A percentile compares a stretch with the other conserved stretches of the same genome.
Evolutionary conservation across 495 filamentous ascomycete species (phyloP).

Genomic region (Tuber calosporum): DNA sequence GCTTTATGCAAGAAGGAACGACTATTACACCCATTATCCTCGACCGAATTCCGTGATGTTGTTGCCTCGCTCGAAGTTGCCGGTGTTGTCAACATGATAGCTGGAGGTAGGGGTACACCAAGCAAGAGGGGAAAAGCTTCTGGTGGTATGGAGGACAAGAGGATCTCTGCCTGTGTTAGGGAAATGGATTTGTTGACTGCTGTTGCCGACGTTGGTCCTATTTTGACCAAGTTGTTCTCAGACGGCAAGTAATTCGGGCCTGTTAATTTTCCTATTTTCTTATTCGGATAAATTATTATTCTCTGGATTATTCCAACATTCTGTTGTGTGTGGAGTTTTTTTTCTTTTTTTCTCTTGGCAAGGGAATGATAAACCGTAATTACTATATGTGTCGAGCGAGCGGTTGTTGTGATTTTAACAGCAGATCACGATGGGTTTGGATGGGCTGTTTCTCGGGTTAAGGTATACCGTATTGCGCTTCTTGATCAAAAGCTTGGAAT

Average conservation of each 20-base stretch:
- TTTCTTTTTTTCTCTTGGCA: background rate
- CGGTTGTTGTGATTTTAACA: background rate
- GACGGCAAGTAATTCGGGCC: background rate
- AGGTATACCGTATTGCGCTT: background rate
- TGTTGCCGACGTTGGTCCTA: conserved; percentile 57
- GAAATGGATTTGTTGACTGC: conserved; percentile 67
- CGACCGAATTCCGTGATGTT: conserved; percentile 88
- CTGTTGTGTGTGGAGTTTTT: background rate
- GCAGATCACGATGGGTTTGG: background rate
- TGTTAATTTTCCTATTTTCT: background rate
- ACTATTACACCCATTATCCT: conserved; percentile 74
- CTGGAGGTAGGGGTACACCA: conserved; percentile 52
- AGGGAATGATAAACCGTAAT: background rate
- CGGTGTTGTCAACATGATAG: conserved; percentile 61
- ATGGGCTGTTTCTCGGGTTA: background rate
- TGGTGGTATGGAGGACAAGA: conserved; percentile 56
- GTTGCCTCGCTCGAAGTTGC: conserved; percentile 80
- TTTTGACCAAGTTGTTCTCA: conserved; percentile 30
- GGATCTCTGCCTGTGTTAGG: conserved; percentile 67
- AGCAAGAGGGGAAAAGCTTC: conserved; percentile 52
- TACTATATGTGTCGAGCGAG: background rate
- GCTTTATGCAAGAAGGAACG: conserved; percentile 73
- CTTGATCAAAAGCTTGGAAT: background rate
- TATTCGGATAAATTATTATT: background rate
- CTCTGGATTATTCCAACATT: background rate